phyloP scores from a whole-genome alignment of 163 green algal species.

The Prototheca wickerhamii region DNA sequence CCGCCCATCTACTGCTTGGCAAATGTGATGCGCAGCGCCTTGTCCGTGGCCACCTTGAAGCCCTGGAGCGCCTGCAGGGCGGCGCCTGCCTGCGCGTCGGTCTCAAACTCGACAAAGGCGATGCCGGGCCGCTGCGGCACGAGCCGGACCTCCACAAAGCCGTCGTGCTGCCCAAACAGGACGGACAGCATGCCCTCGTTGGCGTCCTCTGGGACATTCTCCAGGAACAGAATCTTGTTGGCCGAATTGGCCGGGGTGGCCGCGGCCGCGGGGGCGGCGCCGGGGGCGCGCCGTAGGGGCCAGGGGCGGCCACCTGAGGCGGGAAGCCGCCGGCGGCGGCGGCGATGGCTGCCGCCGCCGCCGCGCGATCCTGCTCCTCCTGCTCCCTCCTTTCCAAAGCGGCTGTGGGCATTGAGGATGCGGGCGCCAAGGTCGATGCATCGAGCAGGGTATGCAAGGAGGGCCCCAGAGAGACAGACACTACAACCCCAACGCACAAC shows the following conservation, averaged over 20 bases:
- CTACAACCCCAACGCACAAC: neutral
- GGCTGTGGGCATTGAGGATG: too few species aligned
- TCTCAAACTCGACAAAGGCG: slow-evolving; percentile 95
- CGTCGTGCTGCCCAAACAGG: slow-evolving; percentile 93
- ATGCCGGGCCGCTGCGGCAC: slow-evolving; percentile 88
- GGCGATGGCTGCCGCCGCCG: too few species aligned
- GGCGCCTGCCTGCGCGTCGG: slow-evolving; percentile 64
- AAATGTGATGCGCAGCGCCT: slow-evolving; percentile 82
- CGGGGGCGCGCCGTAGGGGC: too few species aligned
- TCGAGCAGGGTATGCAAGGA: too few species aligned
- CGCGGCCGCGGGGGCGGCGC: too few species aligned
- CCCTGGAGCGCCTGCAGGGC: slow-evolving; percentile 83
- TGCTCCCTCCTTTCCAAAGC: too few species aligned
- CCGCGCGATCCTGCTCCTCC: too few species aligned
- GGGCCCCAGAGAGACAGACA: too few species aligned
- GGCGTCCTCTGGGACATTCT: slow-evolving; percentile 80
- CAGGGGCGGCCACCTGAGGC: too few species aligned
- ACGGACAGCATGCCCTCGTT: slow-evolving; percentile 82
- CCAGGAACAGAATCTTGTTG: slow-evolving; percentile 93
- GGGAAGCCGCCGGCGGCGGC: too few species aligned
- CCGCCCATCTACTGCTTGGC: slow-evolving; percentile 62
- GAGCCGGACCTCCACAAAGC: slow-evolving; percentile 90
- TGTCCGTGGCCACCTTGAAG: slow-evolving; percentile 87
- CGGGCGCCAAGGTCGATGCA: too few species aligned
- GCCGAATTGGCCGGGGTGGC: too few species aligned